A percentile compares a stretch with the other conserved stretches of the same genome.
These are phyloP conservation scores for Camelina sativa DNA, from an alignment of 345 rosid species.

Conservation along the genomic window DNA sequence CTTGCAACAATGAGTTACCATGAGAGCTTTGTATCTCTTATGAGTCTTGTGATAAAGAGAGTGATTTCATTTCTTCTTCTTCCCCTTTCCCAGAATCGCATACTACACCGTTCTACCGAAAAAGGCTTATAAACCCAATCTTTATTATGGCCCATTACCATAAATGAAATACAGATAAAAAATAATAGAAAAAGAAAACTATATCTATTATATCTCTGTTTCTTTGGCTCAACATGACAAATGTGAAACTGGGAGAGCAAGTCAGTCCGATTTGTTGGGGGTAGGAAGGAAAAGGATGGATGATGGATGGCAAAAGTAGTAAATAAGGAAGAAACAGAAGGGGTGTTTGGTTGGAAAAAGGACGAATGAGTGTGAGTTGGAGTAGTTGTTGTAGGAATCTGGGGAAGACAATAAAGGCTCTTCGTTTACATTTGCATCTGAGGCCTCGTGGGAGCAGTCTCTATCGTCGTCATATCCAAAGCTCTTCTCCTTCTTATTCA, in stretches of 20 bases:
- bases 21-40: not conserved
- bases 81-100: not conserved
- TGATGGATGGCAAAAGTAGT: not conserved
- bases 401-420: constrained; percentile 27
- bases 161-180: too few species aligned
- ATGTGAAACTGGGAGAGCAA: not conserved
- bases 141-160: not conserved
- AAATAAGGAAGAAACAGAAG: constrained; percentile 2
- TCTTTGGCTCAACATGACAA: not conserved
- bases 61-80: not conserved
- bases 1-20: not conserved
- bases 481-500: constrained; percentile 28
- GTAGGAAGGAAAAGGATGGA: too few species aligned
- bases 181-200: not conserved
- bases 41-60: not conserved
- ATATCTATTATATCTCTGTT: not conserved
- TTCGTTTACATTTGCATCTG: constrained; percentile 29
- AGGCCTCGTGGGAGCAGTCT: constrained; percentile 13
- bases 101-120: not conserved
- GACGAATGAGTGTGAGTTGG: constrained; percentile 31
- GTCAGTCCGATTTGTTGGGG: constrained; percentile 10
- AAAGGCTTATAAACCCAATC: not conserved
- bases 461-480: constrained; percentile 38
- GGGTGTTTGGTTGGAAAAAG: constrained; percentile 25
- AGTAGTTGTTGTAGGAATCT: constrained; percentile 37